Evolutionary conservation across 1,284 basidiomycete genomes (phyloP).

Genomic region (Ceratobasidium sp.): DNA sequence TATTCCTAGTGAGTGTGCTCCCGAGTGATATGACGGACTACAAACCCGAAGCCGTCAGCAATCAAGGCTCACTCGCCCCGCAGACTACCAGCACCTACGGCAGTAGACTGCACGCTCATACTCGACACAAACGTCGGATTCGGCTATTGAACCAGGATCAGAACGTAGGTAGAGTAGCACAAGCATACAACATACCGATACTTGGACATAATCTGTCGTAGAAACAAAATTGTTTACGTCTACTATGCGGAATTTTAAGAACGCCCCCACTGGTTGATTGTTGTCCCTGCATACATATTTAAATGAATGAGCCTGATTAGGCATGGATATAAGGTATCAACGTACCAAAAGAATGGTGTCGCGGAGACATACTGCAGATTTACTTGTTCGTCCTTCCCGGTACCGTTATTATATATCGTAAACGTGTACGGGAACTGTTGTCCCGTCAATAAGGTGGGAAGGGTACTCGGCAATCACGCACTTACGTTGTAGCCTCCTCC

Average conservation of each 20-base stretch:
- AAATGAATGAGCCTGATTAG: not conserved
- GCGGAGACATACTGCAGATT: not conserved
- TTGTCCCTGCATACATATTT: slow-evolving; percentile 16
- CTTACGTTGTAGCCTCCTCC: slow-evolving; percentile 21
- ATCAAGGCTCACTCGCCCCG: not conserved
- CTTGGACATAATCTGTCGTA: slow-evolving; percentile 1
- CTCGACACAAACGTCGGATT: slow-evolving; percentile 14
- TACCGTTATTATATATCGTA: slow-evolving; percentile 12
- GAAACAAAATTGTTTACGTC: not conserved
- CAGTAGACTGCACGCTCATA: slow-evolving; percentile 14
- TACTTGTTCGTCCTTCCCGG: not conserved
- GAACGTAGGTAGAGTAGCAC: not conserved
- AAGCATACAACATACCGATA: not conserved
- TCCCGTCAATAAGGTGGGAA: not conserved
- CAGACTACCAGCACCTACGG: not conserved
- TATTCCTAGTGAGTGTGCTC: not conserved
- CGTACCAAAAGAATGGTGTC: slow-evolving; percentile 28
- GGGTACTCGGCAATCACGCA: not conserved
- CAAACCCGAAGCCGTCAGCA: not conserved
- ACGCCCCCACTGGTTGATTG: slow-evolving; percentile 17
- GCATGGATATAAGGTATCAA: not conserved
- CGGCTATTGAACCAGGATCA: not conserved
- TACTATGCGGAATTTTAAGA: not conserved
- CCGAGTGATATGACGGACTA: slow-evolving; percentile 19
- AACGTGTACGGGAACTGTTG: slow-evolving; percentile 20